phyloP scores from a whole-genome alignment of 495 filamentous ascomycete genomes.

The Lichenothelia convexa region DNA sequence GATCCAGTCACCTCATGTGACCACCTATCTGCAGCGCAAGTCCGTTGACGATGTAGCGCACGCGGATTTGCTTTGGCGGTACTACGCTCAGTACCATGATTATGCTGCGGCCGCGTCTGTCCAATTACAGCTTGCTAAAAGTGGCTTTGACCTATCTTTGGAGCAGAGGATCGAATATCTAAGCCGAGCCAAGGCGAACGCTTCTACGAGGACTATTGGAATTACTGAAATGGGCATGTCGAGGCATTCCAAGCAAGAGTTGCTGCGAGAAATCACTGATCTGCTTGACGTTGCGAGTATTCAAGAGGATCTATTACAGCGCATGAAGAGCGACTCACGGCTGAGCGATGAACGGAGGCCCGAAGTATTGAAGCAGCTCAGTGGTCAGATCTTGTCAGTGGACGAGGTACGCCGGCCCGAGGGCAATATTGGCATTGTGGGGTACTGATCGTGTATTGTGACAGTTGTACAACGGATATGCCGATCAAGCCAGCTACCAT shows the following conservation, averaged over 20 bases:
- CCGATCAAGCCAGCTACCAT: slow-evolving; percentile 73
- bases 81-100: slow-evolving; percentile 58
- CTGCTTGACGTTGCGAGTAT: slow-evolving; percentile 86
- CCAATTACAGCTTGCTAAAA: slow-evolving; percentile 65
- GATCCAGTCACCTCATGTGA: slow-evolving; percentile 64
- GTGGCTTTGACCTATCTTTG: slow-evolving; percentile 53
- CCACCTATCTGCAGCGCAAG: slow-evolving; percentile 66
- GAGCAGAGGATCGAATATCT: slow-evolving; percentile 76
- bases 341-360: slow-evolving; percentile 38
- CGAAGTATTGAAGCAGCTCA: slow-evolving; percentile 43
- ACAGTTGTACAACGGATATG: slow-evolving; percentile 78
- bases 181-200: slow-evolving; percentile 71
- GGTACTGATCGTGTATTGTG: no score
- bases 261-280: slow-evolving; percentile 66
- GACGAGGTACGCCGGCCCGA: no score
- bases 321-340: slow-evolving; percentile 53
- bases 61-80: slow-evolving; percentile 84
- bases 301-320: slow-evolving; percentile 77
- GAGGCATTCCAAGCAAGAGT: slow-evolving; percentile 53
- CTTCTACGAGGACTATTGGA: slow-evolving; percentile 53
- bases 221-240: slow-evolving; percentile 24
- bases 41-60: slow-evolving; percentile 47
- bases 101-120: slow-evolving; percentile 77
- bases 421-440: no score
- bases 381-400: slow-evolving; percentile 55